phyloP scores from a whole-genome alignment of 257 asterid genomes.

The Rauvolfia tetraphylla region DNA sequence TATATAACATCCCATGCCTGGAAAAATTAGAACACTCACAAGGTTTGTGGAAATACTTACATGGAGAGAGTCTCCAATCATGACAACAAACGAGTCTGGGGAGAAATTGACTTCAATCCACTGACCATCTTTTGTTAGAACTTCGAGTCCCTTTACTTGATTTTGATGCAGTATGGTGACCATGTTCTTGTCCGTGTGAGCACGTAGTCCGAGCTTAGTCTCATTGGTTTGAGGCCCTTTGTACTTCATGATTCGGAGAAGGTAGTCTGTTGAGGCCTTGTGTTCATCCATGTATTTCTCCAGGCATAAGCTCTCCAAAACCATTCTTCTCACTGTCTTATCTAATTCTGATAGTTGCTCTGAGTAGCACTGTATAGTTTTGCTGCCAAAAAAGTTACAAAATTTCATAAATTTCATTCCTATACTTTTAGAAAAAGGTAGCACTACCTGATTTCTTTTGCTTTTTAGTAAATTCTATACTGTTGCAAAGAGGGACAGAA shows the following conservation, averaged over 20 bases:
- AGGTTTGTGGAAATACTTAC: neutral
- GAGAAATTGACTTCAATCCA: neutral
- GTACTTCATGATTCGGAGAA: neutral
- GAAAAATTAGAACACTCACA: too few relatives aligned
- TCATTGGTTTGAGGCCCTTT: neutral
- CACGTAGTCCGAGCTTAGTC: neutral
- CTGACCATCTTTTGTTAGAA: neutral
- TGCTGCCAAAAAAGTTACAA: neutral
- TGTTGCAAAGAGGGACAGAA: too few relatives aligned
- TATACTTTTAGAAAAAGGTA: too few relatives aligned
- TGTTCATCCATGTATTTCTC: slow-evolving; percentile 1
- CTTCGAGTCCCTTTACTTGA: neutral
- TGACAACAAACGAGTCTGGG: neutral
- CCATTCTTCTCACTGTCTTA: neutral
- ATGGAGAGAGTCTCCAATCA: neutral
- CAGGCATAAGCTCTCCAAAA: neutral
- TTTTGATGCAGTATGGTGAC: neutral
- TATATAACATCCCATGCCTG: too few relatives aligned
- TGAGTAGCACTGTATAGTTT: neutral
- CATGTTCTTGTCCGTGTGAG: neutral
- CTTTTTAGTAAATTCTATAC: too few relatives aligned
- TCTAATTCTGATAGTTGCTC: neutral
- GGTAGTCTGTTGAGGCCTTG: neutral
- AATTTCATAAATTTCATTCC: too few relatives aligned
- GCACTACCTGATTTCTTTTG: too few relatives aligned